Evolutionary conservation across 2,329 filamentous ascomycete species (phyloP), one percentile per base, ranked within the genome.

Genomic region (Chalaropsis thielavioides): DNA sequence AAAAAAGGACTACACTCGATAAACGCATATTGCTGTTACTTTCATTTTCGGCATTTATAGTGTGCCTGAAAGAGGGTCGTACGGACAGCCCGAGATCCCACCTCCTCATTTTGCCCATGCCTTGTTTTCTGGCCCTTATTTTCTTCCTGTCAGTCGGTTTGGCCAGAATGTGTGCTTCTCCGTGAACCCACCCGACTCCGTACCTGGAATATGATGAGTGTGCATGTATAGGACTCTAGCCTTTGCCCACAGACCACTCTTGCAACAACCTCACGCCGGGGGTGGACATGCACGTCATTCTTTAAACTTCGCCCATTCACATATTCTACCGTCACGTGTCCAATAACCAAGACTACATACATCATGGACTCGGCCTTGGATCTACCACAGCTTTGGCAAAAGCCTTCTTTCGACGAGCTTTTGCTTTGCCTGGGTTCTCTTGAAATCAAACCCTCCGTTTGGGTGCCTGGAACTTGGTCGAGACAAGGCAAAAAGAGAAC

Each of bases 381-480:
- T 71, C 82, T 96, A 31, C 90, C 91, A n/a, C 89, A 91, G 71
- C 80, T 92, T 68, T 90, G 91, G 80, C 83, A 87, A 70, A 87
- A 83, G 71, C 92, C 92, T 6, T 78, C 84, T 22, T 85, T 83
- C 66, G 75, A 78, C 40, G 78, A 81, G 3, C 79, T 96, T 58
- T 75, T 90, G 61, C 75, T 79, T 31, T 83, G 83, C 31, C 82
- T 96, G n/a, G 75, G 82, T 41, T 76, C 83, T 35, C 80, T 96
- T 43, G 81, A 83, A 66, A 76, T 87, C 43, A 80, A 83, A 64
- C 89, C 89, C 24, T 83, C 82, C 2, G 81, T 86, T 63, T 92
- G 88, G 88, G 82, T 82, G 64, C 74, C 78, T 63, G 73, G 73
- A 67, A 75, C 72, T 43, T 74, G 75, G 13, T 74, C 75, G 11